These are phyloP conservation scores for Luvunga scandens DNA, from an alignment of 345 rosid genomes.

Conservation along the genomic window DNA sequence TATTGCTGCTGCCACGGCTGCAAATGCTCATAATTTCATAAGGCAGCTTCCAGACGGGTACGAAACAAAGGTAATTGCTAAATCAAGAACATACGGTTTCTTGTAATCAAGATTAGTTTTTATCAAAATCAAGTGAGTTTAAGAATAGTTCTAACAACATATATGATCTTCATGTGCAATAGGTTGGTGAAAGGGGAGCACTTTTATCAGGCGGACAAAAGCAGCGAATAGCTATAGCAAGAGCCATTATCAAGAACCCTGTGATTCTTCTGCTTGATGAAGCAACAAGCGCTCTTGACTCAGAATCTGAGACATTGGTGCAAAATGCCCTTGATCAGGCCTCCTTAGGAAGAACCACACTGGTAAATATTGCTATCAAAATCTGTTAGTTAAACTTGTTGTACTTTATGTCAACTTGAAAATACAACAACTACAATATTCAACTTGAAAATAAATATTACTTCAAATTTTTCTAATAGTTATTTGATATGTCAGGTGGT, in stretches of 20 bases:
- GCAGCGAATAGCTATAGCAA: conserved; percentile 82
- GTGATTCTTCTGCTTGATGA: conserved; percentile 79
- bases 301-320: conserved; percentile 75
- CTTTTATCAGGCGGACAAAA: conserved; percentile 88
- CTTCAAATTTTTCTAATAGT: background rate
- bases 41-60: conserved; percentile 78
- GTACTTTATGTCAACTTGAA: no score
- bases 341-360: conserved; percentile 74
- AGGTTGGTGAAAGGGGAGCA: conserved; percentile 85
- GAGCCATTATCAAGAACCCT: conserved; percentile 80
- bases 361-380: conserved; percentile 36
- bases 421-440: no score
- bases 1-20: conserved; percentile 67
- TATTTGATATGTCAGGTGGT: conserved; percentile 50
- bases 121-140: background rate
- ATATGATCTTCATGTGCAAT: conserved; percentile 4
- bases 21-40: conserved; percentile 82
- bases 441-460: background rate
- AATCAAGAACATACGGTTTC: background rate
- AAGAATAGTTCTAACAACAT: background rate
- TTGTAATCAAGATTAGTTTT: no score
- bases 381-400: background rate
- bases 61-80: conserved; percentile 57
- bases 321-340: conserved; percentile 86
- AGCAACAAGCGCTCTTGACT: conserved; percentile 86